Conservation (phyloP, 2,329 filamentous ascomycete species). For the Elsinoe australis region DNA sequence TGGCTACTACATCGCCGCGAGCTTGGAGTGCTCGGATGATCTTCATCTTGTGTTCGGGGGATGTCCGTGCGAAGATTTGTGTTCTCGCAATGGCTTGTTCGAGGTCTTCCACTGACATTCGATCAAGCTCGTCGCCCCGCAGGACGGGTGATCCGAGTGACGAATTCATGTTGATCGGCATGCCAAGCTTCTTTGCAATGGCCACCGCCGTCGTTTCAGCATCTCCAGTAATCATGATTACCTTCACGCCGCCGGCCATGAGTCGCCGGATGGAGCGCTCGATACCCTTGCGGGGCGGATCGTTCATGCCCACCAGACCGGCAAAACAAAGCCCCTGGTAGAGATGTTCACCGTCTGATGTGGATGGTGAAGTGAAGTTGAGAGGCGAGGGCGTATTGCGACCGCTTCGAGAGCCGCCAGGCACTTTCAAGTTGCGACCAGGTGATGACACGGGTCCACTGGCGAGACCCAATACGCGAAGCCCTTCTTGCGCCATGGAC, state of each 20-base stretch:
- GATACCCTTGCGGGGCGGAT: conserved; percentile 85
- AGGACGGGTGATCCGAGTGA: conserved; percentile 62
- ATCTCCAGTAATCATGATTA: conserved; percentile 99
- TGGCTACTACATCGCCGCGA: conserved; percentile 91
- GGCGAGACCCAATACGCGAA: conserved; percentile 87
- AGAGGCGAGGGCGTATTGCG: conserved; percentile 36
- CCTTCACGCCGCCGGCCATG: conserved; percentile 89
- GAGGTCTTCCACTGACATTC: conserved; percentile 78
- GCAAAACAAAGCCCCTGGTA: conserved; percentile 84
- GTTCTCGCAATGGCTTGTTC: conserved; percentile 78
- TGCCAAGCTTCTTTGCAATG: conserved; percentile 90
- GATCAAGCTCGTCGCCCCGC: conserved; percentile 83
- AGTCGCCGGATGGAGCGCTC: conserved; percentile 79
- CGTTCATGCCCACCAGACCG: conserved; percentile 92
- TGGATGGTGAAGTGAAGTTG: conserved; percentile 33
- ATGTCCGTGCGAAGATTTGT: conserved; percentile 91
- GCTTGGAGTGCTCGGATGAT: conserved; percentile 87
- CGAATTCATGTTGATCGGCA: conserved; percentile 64
- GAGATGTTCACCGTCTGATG: conserved; percentile 55
- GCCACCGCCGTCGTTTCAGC: conserved; percentile 90
- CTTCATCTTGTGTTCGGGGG: conserved; percentile 96
- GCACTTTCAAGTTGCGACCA: conserved; percentile 35
- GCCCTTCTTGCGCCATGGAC: conserved; percentile 76
- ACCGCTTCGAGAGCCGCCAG: conserved; percentile 1
- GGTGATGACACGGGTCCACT: conserved; percentile 56